Conservation (phyloP, 2,329 filamentous ascomycete species). For the Leptodontidium sp. region DNA sequence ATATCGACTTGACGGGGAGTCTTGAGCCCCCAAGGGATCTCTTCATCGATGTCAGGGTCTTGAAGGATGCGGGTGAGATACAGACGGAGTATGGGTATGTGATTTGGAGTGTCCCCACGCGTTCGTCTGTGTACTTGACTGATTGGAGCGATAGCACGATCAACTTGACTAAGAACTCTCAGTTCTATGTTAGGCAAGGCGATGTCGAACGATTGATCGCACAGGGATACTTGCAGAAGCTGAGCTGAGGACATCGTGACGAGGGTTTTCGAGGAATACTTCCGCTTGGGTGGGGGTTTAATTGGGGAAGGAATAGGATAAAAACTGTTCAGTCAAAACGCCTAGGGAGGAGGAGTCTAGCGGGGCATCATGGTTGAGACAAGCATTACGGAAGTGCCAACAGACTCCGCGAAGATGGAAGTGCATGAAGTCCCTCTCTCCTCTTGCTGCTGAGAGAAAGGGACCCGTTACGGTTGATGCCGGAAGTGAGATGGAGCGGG, state of each 20-base stretch:
- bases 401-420: slow-evolving; percentile 18
- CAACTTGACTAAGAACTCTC: slow-evolving; percentile 96
- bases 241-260: slow-evolving; percentile 65
- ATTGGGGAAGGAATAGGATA: slow-evolving; percentile 7
- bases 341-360: background rate
- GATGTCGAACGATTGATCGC: slow-evolving; percentile 95
- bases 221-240: slow-evolving; percentile 92
- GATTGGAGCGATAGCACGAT: slow-evolving; percentile 71
- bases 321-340: background rate
- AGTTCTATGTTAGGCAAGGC: slow-evolving; percentile 95
- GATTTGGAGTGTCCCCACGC: slow-evolving; percentile 1
- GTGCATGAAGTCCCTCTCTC: background rate
- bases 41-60: slow-evolving; percentile 94
- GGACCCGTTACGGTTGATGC: slow-evolving; percentile 23
- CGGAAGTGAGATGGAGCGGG: slow-evolving; percentile 13
- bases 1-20: slow-evolving; percentile 93
- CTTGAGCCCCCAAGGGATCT: slow-evolving; percentile 93
- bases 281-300: slow-evolving; percentile 5
- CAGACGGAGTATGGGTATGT: slow-evolving; percentile 97
- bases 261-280: background rate
- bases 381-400: slow-evolving; percentile 17
- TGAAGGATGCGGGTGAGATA: slow-evolving; percentile 97
- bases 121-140: slow-evolving; percentile 14
- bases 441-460: background rate
- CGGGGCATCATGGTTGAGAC: slow-evolving; percentile 20